Base-by-base conservation (phyloP, 257 asterid species). In the Paraleonurus japonicus region DNA sequence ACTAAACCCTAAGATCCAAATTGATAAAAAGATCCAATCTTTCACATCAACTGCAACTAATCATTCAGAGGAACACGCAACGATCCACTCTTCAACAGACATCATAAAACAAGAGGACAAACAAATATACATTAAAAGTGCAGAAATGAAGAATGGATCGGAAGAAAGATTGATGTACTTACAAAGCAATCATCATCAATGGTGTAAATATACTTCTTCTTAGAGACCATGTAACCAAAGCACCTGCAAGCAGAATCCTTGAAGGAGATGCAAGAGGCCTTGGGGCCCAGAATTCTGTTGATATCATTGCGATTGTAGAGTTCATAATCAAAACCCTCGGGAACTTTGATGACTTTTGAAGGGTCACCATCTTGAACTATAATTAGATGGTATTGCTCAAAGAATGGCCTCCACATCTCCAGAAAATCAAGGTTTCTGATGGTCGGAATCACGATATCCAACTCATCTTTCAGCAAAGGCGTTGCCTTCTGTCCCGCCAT, bases 131-230 rank as follows among this genome's bases (percentile, higher is more conserved):
- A 45, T n/a, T n/a, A n/a, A n/a, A n/a, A n/a, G n/a, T 5, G 7
- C 58, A 59, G 4, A 22, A 58, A 69, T 7, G 3, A 4, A 26
- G 8, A 51, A 61, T 32, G n/a, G 30, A 11, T 9, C 5, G 2
- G 13, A 10, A 71, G n/a, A 3, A 30, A 71, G 2, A 10, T 2
- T 3, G 5, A 65, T 12, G 45, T 4, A 85, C 95, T 85, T 66
- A 87, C 95, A 75, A 89, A 89, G 87, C 96, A 89, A 69, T 89
- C 96, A 65, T 89, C 95, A 69, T 89, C 96, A 75, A 89, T 89
- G 79, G 95, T 89, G 70, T 73, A 89, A 60, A 89, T 82, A 32
- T 86, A 86, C 96, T 89, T 89, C 92, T 89, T 89, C 87, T 85
- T 89, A 12, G 96, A 87, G n/a, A 89, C 92, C 95, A 89, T 84